A percentile compares a stretch with the other conserved stretches of the same genome.
Conservation (phyloP, 1,284 basidiomycete species). For the Leccinum subatratum region DNA sequence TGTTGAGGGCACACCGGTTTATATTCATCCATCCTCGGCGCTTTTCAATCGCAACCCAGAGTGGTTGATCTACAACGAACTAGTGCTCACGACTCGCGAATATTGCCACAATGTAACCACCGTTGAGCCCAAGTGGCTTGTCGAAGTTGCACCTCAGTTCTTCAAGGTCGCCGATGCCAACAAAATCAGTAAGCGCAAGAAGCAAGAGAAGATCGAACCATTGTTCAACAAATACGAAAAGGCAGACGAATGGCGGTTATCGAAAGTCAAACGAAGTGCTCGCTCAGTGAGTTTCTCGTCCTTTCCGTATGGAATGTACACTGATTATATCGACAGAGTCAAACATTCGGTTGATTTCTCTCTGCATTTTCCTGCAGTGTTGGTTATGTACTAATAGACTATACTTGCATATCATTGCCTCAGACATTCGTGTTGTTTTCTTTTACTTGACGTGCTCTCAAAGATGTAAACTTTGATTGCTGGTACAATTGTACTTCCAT, state of each 20-base stretch:
- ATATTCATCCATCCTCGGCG: slow-evolving; percentile 96
- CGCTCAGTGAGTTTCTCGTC: slow-evolving; percentile 59
- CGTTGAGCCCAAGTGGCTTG: slow-evolving; percentile 97
- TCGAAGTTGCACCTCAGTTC: slow-evolving; percentile 96
- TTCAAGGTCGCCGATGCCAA: slow-evolving; percentile 96
- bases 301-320: slow-evolving; percentile 10
- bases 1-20: slow-evolving; percentile 95
- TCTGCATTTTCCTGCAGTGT: not conserved
- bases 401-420: slow-evolving; percentile 9
- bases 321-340: slow-evolving; percentile 48
- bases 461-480: not conserved
- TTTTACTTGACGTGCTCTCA: not conserved
- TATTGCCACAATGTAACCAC: slow-evolving; percentile 97
- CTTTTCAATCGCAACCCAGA: slow-evolving; percentile 88
- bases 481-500: not conserved
- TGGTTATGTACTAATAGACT: slow-evolving; percentile 18
- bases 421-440: not conserved
- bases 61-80: slow-evolving; percentile 61
- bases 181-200: slow-evolving; percentile 96
- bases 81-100: slow-evolving; percentile 68
- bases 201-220: slow-evolving; percentile 95
- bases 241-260: slow-evolving; percentile 85
- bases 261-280: slow-evolving; percentile 82
- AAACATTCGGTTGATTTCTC: slow-evolving; percentile 64
- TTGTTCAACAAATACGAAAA: slow-evolving; percentile 87